Percentiles rank a stretch among this genome's conserved stretches.
phyloP scores from a whole-genome alignment of 2,329 filamentous ascomycete species.

The Corynespora cassiicola region DNA sequence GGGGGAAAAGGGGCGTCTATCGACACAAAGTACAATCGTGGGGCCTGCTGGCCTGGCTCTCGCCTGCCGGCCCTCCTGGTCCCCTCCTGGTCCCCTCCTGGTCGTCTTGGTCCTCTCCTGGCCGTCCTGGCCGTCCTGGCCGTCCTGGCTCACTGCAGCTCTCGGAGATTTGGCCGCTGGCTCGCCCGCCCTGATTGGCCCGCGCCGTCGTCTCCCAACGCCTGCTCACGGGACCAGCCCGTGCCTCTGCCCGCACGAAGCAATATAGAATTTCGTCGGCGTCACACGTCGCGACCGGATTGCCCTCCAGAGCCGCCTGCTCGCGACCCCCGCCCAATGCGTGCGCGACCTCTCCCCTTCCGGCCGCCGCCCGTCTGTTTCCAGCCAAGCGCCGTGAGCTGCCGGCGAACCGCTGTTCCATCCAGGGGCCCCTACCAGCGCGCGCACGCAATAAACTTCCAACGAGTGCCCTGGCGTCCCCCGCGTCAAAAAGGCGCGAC shows the following conservation, averaged over 20 bases:
- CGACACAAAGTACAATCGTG: no score
- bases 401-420: no score
- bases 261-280: slow-evolving; percentile 1
- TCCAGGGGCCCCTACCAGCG: no score
- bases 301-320: neutral
- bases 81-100: neutral
- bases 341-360: no score
- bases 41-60: slow-evolving; percentile 4
- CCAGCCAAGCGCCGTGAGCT: no score
- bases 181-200: slow-evolving; percentile 5
- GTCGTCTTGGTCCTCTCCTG: neutral
- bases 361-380: no score
- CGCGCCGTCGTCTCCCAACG: slow-evolving; percentile 23
- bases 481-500: no score
- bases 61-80: neutral
- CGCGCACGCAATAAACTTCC: no score
- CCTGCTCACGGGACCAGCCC: slow-evolving; percentile 27
- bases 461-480: no score
- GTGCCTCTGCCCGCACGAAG: slow-evolving; percentile 7
- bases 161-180: slow-evolving; percentile 26
- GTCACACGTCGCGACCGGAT: neutral
- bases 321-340: no score
- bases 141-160: slow-evolving; percentile 12
- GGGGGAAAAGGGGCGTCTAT: slow-evolving; percentile 8
- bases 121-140: slow-evolving; percentile 10